Percentiles rank a stretch among this genome's conserved stretches.
Conservation (phyloP, 1,139 yeast genomes). For the Hyphopichia buzzinii region DNA sequence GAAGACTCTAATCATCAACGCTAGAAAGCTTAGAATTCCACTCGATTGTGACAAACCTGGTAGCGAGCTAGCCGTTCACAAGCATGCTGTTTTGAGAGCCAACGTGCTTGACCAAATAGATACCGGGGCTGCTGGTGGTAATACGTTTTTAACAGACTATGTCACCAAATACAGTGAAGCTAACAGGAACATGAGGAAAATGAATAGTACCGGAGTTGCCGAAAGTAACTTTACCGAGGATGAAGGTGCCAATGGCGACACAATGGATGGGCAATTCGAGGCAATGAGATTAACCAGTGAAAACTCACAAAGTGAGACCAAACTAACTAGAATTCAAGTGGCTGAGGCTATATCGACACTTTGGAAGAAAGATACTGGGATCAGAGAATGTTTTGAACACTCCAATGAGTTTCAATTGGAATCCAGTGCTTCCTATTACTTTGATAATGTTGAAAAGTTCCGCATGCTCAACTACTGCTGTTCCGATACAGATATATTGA, state of each 20-base stretch:
- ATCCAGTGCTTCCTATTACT: slow-evolving; percentile 75
- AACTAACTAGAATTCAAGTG: slow-evolving; percentile 36
- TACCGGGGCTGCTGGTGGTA: slow-evolving; percentile 69
- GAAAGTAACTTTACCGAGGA: slow-evolving; percentile 47
- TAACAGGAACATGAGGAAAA: slow-evolving; percentile 47
- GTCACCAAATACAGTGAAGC: slow-evolving; percentile 61
- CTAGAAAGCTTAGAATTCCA: slow-evolving; percentile 57
- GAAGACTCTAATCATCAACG: slow-evolving; percentile 76
- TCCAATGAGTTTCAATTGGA: slow-evolving; percentile 82
- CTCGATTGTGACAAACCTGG: slow-evolving; percentile 59
- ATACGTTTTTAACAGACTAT: slow-evolving; percentile 60
- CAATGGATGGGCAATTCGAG: slow-evolving; percentile 1
- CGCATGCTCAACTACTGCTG: slow-evolving; percentile 67
- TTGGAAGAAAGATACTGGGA: slow-evolving; percentile 72
- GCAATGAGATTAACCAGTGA: slow-evolving; percentile 5
- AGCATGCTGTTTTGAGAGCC: slow-evolving; percentile 51
- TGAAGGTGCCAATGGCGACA: slow-evolving; percentile 7
- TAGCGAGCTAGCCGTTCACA: slow-evolving; percentile 44
- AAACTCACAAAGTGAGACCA: slow-evolving; percentile 17
- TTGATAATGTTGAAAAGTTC: slow-evolving; percentile 63
- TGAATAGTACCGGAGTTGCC: slow-evolving; percentile 54
- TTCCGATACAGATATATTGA: slow-evolving; percentile 77
- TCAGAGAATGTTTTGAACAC: slow-evolving; percentile 56
- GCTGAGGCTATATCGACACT: slow-evolving; percentile 66
- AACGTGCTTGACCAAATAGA: slow-evolving; percentile 63